Conservation (phyloP, 352 stramenopile genomes). For the Phytophthora parvispora region DNA sequence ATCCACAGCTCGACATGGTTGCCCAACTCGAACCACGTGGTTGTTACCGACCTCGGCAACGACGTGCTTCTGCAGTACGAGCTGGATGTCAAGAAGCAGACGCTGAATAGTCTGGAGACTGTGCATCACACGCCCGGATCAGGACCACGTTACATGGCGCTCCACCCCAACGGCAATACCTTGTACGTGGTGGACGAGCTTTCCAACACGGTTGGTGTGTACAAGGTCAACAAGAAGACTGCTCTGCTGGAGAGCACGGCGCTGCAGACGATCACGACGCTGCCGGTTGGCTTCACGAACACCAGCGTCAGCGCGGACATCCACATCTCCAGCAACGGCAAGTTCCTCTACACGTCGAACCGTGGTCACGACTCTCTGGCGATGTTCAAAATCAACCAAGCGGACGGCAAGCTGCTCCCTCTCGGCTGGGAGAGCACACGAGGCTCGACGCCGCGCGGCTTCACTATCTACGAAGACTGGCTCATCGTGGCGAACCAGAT, state of each 20-base stretch:
- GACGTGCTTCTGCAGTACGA: slow-evolving; percentile 57
- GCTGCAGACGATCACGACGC: slow-evolving; percentile 55
- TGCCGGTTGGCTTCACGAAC: slow-evolving; percentile 36
- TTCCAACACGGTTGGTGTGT: slow-evolving; percentile 58
- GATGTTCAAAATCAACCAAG: slow-evolving; percentile 44
- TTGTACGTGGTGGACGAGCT: slow-evolving; percentile 66
- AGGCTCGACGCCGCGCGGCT: slow-evolving; percentile 48
- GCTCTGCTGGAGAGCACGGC: slow-evolving; percentile 25
- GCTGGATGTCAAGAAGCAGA: slow-evolving; percentile 38
- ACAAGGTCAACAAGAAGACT: slow-evolving; percentile 30
- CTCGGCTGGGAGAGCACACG: slow-evolving; percentile 48
- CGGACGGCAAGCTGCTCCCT: slow-evolving; percentile 26
- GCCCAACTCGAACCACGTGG: slow-evolving; percentile 36
- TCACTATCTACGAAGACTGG: slow-evolving; percentile 49
- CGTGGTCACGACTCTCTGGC: slow-evolving; percentile 64
- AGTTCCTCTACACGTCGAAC: slow-evolving; percentile 67
- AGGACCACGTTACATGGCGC: slow-evolving; percentile 58
- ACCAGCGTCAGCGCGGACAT: slow-evolving; percentile 42
- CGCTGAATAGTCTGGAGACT: slow-evolving; percentile 24
- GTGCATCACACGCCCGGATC: slow-evolving; percentile 36
- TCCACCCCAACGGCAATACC: slow-evolving; percentile 50
- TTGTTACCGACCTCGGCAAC: slow-evolving; percentile 56
- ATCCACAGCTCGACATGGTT: slow-evolving; percentile 72
- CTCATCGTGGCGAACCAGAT: slow-evolving; percentile 66
- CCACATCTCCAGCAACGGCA: slow-evolving; percentile 48